Evolutionary conservation across 2,329 filamentous ascomycete species (phyloP).

Genomic region (Ploettnerulaceae sp.): DNA sequence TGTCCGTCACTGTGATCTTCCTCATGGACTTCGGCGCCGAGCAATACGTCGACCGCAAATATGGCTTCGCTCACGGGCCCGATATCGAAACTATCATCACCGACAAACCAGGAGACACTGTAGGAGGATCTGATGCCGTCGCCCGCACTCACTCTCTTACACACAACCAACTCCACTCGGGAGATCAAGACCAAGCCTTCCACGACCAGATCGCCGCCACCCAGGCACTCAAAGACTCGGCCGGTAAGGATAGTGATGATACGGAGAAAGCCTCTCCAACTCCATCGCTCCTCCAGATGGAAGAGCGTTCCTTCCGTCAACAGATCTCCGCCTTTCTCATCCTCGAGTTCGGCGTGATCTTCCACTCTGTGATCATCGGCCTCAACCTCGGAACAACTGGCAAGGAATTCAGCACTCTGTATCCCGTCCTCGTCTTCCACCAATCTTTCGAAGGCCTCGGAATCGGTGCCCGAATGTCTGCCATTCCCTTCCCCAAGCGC

Average conservation of each 20-base stretch:
- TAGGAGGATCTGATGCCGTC: background rate
- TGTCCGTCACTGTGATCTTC: slow-evolving; percentile 51
- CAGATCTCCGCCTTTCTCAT: slow-evolving; percentile 45
- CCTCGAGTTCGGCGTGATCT: slow-evolving; percentile 46
- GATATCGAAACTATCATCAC: slow-evolving; percentile 29
- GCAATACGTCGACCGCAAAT: slow-evolving; percentile 39
- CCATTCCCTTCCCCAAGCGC: slow-evolving; percentile 46
- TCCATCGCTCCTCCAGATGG: slow-evolving; percentile 9
- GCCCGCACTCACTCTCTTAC: slow-evolving; percentile 14
- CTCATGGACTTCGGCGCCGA: slow-evolving; percentile 58
- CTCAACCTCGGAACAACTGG: slow-evolving; percentile 56
- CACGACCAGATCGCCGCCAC: slow-evolving; percentile 23
- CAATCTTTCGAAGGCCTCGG: slow-evolving; percentile 60
- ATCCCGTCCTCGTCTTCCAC: slow-evolving; percentile 58
- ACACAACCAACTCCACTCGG: slow-evolving; percentile 39
- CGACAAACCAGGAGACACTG: slow-evolving; percentile 14
- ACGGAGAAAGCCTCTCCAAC: slow-evolving; percentile 10
- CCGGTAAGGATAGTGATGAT: slow-evolving; percentile 23
- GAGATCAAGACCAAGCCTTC: slow-evolving; percentile 36
- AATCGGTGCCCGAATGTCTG: slow-evolving; percentile 55
- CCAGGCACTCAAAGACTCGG: slow-evolving; percentile 16
- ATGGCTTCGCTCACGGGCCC: slow-evolving; percentile 26
- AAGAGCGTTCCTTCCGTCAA: slow-evolving; percentile 36
- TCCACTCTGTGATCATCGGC: slow-evolving; percentile 60
- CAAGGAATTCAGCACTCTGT: slow-evolving; percentile 52